Conservation (phyloP, 345 rosid species). For the Moricandia moricandioides region DNA sequence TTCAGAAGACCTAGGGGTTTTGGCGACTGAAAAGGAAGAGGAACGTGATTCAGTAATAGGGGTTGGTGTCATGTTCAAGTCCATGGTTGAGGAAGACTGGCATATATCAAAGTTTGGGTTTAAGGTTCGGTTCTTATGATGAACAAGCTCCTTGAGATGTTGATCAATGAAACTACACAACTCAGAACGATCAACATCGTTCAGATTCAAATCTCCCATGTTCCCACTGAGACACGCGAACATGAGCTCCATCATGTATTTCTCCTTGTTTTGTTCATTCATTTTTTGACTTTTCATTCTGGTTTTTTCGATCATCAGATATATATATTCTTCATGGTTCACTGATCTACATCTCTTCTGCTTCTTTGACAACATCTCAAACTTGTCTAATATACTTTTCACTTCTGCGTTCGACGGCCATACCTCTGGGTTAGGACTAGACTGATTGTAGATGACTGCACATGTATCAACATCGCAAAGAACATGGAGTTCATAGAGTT, state of each 20-base stretch:
- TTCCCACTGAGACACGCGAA: neutral
- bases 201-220: neutral
- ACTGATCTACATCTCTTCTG: neutral
- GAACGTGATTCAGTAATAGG: neutral
- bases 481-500: neutral
- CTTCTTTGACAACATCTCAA: neutral
- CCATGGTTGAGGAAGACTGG: constrained; percentile 7
- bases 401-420: neutral
- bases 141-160: neutral
- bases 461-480: neutral
- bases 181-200: neutral
- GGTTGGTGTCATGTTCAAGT: neutral
- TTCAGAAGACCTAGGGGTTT: neutral
- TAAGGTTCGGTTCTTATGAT: neutral
- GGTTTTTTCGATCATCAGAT: neutral
- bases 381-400: neutral
- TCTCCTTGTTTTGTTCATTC: neutral
- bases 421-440: neutral
- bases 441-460: neutral
- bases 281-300: neutral
- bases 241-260: neutral
- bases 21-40: neutral
- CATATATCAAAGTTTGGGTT: neutral
- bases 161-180: constrained; percentile 1
- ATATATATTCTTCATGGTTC: neutral